Conservation (phyloP, 2,329 filamentous ascomycete species). For the Fusarium zealandicum region DNA sequence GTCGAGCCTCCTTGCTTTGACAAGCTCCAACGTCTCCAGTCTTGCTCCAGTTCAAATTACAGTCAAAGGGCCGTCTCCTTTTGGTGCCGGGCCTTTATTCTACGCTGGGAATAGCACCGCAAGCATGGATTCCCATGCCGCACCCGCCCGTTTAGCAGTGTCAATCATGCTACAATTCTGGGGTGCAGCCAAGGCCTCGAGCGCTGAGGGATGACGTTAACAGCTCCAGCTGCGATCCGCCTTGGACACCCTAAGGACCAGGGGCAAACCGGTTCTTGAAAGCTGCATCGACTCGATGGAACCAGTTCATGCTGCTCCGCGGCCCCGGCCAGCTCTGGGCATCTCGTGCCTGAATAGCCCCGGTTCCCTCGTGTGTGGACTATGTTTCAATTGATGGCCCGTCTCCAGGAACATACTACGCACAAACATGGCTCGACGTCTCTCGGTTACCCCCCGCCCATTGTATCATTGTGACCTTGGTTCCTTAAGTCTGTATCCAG, state of each 20-base stretch:
- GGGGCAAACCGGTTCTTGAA: constrained; percentile 34
- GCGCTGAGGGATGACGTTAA: constrained; percentile 36
- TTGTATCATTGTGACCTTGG: constrained; percentile 24
- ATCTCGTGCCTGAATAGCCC: constrained; percentile 21
- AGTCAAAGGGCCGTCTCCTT: constrained; percentile 23
- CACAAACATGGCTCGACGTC: constrained; percentile 8
- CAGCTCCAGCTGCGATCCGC: constrained; percentile 1
- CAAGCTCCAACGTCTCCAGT: constrained; percentile 22
- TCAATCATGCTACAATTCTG: constrained; percentile 26
- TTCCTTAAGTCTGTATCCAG: constrained; percentile 33
- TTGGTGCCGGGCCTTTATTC: constrained; percentile 29
- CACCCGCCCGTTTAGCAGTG: constrained; percentile 12
- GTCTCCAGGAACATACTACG: not conserved
- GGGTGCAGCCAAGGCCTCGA: constrained; percentile 16
- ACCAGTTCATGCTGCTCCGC: constrained; percentile 32
- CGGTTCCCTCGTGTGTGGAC: constrained; percentile 15
- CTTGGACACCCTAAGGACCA: not conserved
- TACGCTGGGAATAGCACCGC: constrained; percentile 36
- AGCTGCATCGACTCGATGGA: constrained; percentile 25
- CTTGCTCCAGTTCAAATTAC: constrained; percentile 29
- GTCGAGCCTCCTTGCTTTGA: constrained; percentile 6
- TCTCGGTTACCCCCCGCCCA: constrained; percentile 28
- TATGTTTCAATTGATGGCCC: constrained; percentile 32
- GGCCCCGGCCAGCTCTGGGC: constrained; percentile 18
- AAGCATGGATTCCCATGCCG: constrained; percentile 37